Base-by-base conservation (phyloP, 768 basidiomycete species). In the Boletus rubroflammeus region DNA sequence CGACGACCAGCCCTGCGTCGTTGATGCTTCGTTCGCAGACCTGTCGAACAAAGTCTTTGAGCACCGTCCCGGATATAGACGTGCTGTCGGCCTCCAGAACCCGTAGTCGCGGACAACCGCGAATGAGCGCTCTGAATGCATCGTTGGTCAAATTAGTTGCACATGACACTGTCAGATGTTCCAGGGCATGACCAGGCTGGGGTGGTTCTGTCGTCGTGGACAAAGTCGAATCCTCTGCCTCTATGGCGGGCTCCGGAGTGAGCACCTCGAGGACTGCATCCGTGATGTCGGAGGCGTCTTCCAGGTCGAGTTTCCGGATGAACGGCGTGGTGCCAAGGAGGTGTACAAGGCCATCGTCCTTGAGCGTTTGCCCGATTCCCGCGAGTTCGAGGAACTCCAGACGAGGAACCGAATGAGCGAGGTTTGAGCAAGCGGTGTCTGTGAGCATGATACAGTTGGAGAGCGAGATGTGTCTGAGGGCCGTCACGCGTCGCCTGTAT, bases 41-140 rank as follows among this genome's bases (percentile, higher is more conserved):
- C 50, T 78, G 72, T 29, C 76, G 72, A 40, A 93, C 80, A 65
- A 94, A 93, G 57, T 89, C 82, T 59, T 75, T 79, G 39, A 91
- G 67, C 23, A 86, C 80, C 14, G 65, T 45, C 25, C 81, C 77
- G 5, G 83, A 79, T 47, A 93, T 78, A n/a, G 79, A 78, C 6
- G 93, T 94, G 57, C 83, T 84, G 65, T 96, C 94, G 0, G 81
- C 83, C 63, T 94, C 92, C 45, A 97, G 76, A 9, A 81, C 76
- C 6, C 72, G 77, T 41, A 96, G 76, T 28, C 73, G 77, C 19
- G 77, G 56, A 66, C 92, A 95, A 17, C 73, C 73, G 17, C 75
- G 78, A 32, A 93, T 80, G 62, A 96, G 81, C 19, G 74, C 66
- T 10, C 80, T 70, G 47, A 96, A 72, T 3, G 80, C 87, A 2